These are phyloP conservation scores for Didymella keratinophila DNA, from an alignment of 2,329 filamentous ascomycete species.

Conservation along the genomic window DNA sequence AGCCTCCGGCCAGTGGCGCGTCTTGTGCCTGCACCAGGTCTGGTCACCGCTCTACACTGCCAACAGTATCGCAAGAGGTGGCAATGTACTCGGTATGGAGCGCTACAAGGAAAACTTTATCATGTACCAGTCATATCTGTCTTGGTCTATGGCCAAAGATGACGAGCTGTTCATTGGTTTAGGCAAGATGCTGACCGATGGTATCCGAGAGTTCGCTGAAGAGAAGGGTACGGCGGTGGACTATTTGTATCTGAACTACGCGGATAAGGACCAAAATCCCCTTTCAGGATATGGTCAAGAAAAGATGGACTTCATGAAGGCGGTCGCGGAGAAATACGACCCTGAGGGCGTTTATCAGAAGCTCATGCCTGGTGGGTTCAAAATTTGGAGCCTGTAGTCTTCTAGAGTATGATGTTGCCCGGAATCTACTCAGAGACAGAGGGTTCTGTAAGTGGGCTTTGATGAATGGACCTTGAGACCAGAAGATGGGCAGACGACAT, in stretches of 20 bases:
- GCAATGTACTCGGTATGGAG: slow-evolving; percentile 51
- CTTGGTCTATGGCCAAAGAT: slow-evolving; percentile 23
- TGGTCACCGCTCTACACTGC: slow-evolving; percentile 20
- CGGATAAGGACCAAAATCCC: slow-evolving; percentile 20
- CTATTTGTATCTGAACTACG: slow-evolving; percentile 43
- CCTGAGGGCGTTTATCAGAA: slow-evolving; percentile 43
- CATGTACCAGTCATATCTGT: slow-evolving; percentile 27
- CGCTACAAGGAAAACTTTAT: slow-evolving; percentile 21
- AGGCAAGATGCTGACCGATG: slow-evolving; percentile 18
- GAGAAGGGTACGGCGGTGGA: slow-evolving; percentile 9
- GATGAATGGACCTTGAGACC: too few relatives aligned
- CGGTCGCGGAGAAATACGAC: slow-evolving; percentile 41
- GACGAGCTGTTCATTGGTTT: slow-evolving; percentile 17
- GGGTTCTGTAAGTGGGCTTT: too few relatives aligned
- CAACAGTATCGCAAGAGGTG: slow-evolving; percentile 41
- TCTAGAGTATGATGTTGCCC: too few relatives aligned
- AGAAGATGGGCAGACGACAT: too few relatives aligned
- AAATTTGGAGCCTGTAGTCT: slow-evolving; percentile 16
- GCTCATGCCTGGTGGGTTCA: slow-evolving; percentile 44
- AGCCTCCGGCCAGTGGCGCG: slow-evolving; percentile 33
- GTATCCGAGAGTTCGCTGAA: slow-evolving; percentile 13
- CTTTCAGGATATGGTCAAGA: slow-evolving; percentile 16
- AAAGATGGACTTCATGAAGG: slow-evolving; percentile 9
- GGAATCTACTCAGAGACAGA: too few relatives aligned
- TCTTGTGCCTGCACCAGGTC: slow-evolving; percentile 24